Evolutionary conservation across 306 rosid genomes (phyloP), one percentile per base, ranked within the genome.

Genomic region (Abrus pulchellus): DNA sequence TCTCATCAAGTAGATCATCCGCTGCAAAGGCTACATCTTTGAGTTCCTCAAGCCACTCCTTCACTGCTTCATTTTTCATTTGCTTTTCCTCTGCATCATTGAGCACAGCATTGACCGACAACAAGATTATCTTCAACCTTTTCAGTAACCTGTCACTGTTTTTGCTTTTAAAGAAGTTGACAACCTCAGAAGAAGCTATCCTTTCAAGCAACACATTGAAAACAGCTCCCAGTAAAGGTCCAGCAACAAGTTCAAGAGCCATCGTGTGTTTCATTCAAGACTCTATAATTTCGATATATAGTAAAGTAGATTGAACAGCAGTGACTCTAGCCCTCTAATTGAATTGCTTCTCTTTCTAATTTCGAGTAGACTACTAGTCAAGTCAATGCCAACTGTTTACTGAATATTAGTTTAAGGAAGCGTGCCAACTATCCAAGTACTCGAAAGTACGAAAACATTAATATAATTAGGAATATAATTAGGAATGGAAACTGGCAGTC

Each of bases 31-130:
- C 80, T 13, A 56, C 80, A 48, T 81, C 88, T 61, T 76, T 77
- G 28, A 85, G 88, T 55, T 86, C 89, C 9, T 70, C 68, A 54
- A 88, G 83, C 92, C 92, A 88, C 49, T 86, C 81, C 50, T 84
- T 84, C 67, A 88, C 89, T 1, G 75, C 45, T n/a, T 68, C 36
- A 43, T 73, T 75, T 13, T 55, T 79, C 74, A 84, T 57, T 67
- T 88, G 88, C 60, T 84, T 88, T 57, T 72, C 84, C 68, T 88
- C 89, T 0, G 92, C 92, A 43, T 86, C 90, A 56, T 68, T 53
- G 33, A 86, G 78, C 55, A 84, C 86, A 5, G 48, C 72, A 68
- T 88, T 75, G 7, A 83, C 77, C 0, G 88, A 86, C 52, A 82
- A 13, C 77, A 88, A 56, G 8, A 73, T 60, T 40, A 86, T 67